Evolutionary conservation across 352 stramenopile species (phyloP).

Genomic region (Phytophthora lateralis): DNA sequence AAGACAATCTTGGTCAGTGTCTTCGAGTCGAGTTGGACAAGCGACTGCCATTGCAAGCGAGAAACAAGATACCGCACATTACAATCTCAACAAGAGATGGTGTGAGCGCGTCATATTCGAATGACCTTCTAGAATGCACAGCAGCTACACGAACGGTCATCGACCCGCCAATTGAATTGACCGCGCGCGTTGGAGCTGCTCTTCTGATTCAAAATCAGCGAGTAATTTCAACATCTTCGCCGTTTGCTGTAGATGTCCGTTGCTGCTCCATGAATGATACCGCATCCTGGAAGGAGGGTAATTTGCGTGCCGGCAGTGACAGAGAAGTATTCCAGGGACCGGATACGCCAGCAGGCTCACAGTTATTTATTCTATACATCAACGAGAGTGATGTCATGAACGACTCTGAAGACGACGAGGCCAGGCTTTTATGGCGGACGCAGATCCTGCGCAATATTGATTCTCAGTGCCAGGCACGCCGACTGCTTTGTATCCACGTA

Average conservation of each 20-base stretch:
- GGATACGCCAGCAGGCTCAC: conserved; percentile 2
- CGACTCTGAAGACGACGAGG: conserved; percentile 2
- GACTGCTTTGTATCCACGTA: conserved; percentile 39
- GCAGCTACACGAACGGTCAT: conserved; percentile 30
- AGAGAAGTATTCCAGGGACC: background rate
- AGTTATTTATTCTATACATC: conserved; percentile 41
- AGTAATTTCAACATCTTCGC: conserved; percentile 36
- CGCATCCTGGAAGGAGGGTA: background rate
- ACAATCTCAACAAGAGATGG: conserved; percentile 56
- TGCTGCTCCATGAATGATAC: conserved; percentile 1
- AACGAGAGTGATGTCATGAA: conserved; percentile 28
- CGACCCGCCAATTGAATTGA: conserved; percentile 28
- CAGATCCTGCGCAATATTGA: conserved; percentile 39
- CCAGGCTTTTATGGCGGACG: conserved; percentile 26
- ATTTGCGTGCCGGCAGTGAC: background rate
- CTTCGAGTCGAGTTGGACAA: conserved; percentile 56
- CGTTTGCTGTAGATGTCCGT: conserved; percentile 32
- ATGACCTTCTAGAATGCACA: conserved; percentile 50
- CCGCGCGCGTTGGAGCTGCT: conserved; percentile 34
- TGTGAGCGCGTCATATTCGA: conserved; percentile 68
- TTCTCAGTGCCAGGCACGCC: conserved; percentile 19
- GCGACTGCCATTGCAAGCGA: conserved; percentile 35
- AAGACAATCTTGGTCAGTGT: conserved; percentile 51
- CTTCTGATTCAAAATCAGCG: conserved; percentile 49
- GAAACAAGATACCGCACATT: conserved; percentile 70